These are phyloP conservation scores for Cryoendolithus antarcticus DNA, from an alignment of 2,329 filamentous ascomycete genomes.

Conservation along the genomic window DNA sequence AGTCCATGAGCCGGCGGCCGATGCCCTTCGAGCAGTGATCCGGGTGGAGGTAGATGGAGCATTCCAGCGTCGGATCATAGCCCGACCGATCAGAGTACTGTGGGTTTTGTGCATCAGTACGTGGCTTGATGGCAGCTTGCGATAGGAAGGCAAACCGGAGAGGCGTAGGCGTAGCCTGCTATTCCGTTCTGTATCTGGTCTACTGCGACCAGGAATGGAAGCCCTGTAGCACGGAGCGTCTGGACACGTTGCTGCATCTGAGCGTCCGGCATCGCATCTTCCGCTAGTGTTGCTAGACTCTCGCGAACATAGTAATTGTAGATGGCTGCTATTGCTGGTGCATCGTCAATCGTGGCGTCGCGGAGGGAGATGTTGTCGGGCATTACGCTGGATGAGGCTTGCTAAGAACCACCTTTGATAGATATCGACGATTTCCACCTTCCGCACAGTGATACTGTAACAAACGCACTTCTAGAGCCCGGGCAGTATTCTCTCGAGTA, in stretches of 20 bases:
- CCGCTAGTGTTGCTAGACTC: slow-evolving; percentile 8
- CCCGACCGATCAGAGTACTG: slow-evolving; percentile 9
- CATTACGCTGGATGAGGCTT: neutral
- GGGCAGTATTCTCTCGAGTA: no score
- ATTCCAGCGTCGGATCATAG: slow-evolving; percentile 9
- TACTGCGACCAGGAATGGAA: neutral
- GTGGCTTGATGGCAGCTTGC: no score
- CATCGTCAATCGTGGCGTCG: slow-evolving; percentile 5
- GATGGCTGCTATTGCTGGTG: slow-evolving; percentile 6
- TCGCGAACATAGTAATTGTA: slow-evolving; percentile 10
- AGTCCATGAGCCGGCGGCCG: slow-evolving; percentile 7
- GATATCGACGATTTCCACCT: no score
- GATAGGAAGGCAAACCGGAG: neutral
- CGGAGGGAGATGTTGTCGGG: slow-evolving; percentile 7
- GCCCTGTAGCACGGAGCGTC: neutral
- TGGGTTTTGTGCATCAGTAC: no score
- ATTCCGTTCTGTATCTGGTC: neutral
- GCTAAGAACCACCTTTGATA: no score
- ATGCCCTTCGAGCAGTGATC: slow-evolving; percentile 8
- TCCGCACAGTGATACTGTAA: no score
- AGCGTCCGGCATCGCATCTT: slow-evolving; percentile 1
- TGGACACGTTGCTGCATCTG: slow-evolving; percentile 3
- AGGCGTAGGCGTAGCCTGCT: slow-evolving; percentile 10
- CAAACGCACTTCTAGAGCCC: no score
- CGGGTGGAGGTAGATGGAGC: slow-evolving; percentile 10